These are phyloP conservation scores for Pseudognaphalium luteoalbum DNA, from an alignment of 129 eudicot species.

Conservation along the genomic window DNA sequence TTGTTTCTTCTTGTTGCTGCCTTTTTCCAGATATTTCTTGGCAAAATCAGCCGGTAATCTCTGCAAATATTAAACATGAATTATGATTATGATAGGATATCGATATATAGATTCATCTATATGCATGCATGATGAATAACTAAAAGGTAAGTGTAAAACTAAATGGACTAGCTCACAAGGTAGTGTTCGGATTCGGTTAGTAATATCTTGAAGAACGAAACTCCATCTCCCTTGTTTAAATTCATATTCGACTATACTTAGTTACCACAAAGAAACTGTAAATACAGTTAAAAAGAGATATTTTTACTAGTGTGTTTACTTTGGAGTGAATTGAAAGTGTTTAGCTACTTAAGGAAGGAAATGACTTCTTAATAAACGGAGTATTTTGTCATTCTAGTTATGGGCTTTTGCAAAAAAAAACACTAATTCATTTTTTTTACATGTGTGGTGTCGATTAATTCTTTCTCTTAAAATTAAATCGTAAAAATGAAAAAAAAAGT, in stretches of 20 bases:
- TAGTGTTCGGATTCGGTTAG: not conserved
- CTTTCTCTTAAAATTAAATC: too few species aligned
- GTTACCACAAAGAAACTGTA: not conserved
- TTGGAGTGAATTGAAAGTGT: too few species aligned
- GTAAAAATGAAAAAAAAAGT: too few species aligned
- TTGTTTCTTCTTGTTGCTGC: not conserved
- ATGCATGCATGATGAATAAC: not conserved
- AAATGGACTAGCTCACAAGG: constrained; percentile 9
- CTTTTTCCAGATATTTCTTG: constrained; percentile 14
- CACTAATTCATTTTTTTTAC: too few species aligned
- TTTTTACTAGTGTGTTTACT: too few species aligned
- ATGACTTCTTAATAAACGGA: too few species aligned
- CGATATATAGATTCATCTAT: not conserved
- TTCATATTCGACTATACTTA: not conserved
- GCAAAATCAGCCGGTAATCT: constrained; percentile 13
- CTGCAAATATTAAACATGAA: not conserved
- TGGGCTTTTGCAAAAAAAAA: too few species aligned
- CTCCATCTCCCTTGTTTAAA: not conserved
- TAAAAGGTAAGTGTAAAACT: too few species aligned
- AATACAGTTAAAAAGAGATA: not conserved
- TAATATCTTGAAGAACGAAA: constrained; percentile 32
- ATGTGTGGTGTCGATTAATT: too few species aligned
- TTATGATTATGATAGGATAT: too few species aligned
- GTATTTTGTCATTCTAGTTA: too few species aligned
- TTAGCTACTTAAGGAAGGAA: too few species aligned